Evolutionary conservation across 2,329 filamentous ascomycete genomes (phyloP).

Genomic region (Sclerotinia minor): DNA sequence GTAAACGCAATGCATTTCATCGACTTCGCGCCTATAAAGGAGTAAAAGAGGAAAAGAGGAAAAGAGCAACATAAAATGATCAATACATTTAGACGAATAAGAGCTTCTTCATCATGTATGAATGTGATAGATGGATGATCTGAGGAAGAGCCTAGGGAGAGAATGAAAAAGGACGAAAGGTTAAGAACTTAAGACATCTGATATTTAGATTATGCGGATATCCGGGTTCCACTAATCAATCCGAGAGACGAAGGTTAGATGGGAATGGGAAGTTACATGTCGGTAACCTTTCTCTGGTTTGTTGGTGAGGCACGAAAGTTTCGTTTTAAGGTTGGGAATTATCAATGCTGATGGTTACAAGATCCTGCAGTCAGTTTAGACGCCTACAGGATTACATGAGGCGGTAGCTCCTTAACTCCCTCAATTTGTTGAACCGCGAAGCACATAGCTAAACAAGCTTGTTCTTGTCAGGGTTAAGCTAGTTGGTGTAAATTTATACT

Average conservation of each 20-base stretch:
- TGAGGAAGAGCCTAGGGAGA: background rate
- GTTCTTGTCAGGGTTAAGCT: background rate
- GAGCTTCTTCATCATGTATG: background rate
- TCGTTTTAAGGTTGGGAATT: background rate
- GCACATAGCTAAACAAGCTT: background rate
- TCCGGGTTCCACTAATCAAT: slow-evolving; percentile 1
- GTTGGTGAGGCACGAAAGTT: background rate
- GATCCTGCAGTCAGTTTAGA: slow-evolving; percentile 2
- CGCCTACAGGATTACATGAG: background rate
- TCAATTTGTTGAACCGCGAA: background rate
- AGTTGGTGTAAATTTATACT: background rate
- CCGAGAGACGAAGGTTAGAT: background rate
- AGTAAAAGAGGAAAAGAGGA: background rate
- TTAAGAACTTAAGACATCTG: background rate
- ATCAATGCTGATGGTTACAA: slow-evolving; percentile 5
- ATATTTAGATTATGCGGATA: background rate
- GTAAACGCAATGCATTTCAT: slow-evolving; percentile 8
- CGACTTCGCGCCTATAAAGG: background rate
- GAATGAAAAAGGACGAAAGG: background rate
- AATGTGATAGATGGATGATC: background rate
- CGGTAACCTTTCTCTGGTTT: background rate
- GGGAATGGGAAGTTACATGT: too few relatives aligned
- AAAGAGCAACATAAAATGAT: background rate
- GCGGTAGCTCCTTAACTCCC: background rate
- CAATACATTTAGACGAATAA: background rate